Evolutionary conservation across 148 eudicot species (phyloP).

Genomic region (Persicaria maculosa): DNA sequence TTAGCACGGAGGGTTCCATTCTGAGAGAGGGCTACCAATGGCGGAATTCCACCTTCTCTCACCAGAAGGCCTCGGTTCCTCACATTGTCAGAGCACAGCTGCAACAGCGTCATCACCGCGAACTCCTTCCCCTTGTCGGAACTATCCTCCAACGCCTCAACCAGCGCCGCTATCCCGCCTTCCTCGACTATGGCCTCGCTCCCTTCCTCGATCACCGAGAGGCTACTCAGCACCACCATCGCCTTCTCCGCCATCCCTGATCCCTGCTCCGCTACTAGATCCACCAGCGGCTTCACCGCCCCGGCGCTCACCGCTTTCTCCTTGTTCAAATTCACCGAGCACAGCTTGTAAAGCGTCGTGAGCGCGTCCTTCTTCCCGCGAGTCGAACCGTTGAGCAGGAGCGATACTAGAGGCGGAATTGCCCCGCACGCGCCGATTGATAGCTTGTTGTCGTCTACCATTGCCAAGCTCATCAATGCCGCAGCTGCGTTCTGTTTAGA

Average conservation of each 20-base stretch:
- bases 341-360: slow-evolving; percentile 77
- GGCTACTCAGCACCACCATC: slow-evolving; percentile 72
- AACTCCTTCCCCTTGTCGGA: slow-evolving; percentile 79
- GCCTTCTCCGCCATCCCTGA: slow-evolving; percentile 83
- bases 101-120: slow-evolving; percentile 69
- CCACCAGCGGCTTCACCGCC: slow-evolving; percentile 66
- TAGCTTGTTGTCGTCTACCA: slow-evolving; percentile 61
- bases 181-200: slow-evolving; percentile 56
- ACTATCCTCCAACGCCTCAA: slow-evolving; percentile 75
- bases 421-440: slow-evolving; percentile 87
- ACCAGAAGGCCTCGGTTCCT: slow-evolving; percentile 60
- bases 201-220: slow-evolving; percentile 54
- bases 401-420: slow-evolving; percentile 59
- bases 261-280: slow-evolving; percentile 43
- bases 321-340: slow-evolving; percentile 55
- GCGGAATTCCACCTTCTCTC: slow-evolving; percentile 88
- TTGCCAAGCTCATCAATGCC: slow-evolving; percentile 58
- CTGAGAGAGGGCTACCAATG: slow-evolving; percentile 80
- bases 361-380: slow-evolving; percentile 87
- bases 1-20: slow-evolving; percentile 63
- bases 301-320: slow-evolving; percentile 81
- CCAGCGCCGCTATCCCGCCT: slow-evolving; percentile 72
- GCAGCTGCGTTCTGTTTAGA: slow-evolving; percentile 89
- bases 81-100: slow-evolving; percentile 59
- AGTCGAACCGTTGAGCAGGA: slow-evolving; percentile 43